Evolutionary conservation across 1,284 basidiomycete genomes (phyloP).

Genomic region (Chalciporus sp.): DNA sequence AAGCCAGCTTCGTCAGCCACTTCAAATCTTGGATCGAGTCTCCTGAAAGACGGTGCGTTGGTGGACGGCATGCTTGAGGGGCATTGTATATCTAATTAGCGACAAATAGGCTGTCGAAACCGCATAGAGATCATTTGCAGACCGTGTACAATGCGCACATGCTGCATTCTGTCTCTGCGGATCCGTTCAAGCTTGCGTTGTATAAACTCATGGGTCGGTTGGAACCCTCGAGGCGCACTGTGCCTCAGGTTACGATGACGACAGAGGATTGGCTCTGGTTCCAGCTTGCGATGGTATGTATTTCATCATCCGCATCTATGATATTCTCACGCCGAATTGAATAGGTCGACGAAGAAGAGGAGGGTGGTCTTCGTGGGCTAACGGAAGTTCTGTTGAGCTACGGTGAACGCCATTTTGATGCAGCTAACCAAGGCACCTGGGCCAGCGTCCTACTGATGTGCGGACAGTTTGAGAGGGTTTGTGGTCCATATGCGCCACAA

Average conservation of each 20-base stretch:
- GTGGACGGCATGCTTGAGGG: slow-evolving; percentile 2
- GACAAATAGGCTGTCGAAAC: slow-evolving; percentile 65
- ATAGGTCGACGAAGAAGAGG: slow-evolving; percentile 75
- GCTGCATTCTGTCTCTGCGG: slow-evolving; percentile 80
- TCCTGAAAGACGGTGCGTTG: slow-evolving; percentile 68
- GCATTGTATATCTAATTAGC: slow-evolving; percentile 5
- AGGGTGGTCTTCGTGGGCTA: slow-evolving; percentile 80
- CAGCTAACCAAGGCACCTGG: slow-evolving; percentile 73
- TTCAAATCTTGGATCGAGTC: slow-evolving; percentile 89
- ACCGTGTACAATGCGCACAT: slow-evolving; percentile 93
- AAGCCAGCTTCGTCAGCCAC: slow-evolving; percentile 82
- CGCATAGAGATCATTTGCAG: slow-evolving; percentile 83
- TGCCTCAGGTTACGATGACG: slow-evolving; percentile 84
- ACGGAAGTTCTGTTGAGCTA: slow-evolving; percentile 83
- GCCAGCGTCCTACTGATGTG: slow-evolving; percentile 90
- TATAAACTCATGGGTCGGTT: slow-evolving; percentile 96
- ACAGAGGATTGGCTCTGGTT: slow-evolving; percentile 99
- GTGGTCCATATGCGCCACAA: slow-evolving; percentile 23
- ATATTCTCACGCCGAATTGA: not conserved
- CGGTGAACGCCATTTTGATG: slow-evolving; percentile 91
- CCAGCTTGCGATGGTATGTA: slow-evolving; percentile 81
- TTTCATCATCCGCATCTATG: not conserved
- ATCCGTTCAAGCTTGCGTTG: slow-evolving; percentile 94
- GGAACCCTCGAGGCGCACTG: slow-evolving; percentile 81
- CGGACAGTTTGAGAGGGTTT: slow-evolving; percentile 91